Evolutionary conservation across 2,329 filamentous ascomycete genomes (phyloP).

Genomic region (Aspergillus awamori): DNA sequence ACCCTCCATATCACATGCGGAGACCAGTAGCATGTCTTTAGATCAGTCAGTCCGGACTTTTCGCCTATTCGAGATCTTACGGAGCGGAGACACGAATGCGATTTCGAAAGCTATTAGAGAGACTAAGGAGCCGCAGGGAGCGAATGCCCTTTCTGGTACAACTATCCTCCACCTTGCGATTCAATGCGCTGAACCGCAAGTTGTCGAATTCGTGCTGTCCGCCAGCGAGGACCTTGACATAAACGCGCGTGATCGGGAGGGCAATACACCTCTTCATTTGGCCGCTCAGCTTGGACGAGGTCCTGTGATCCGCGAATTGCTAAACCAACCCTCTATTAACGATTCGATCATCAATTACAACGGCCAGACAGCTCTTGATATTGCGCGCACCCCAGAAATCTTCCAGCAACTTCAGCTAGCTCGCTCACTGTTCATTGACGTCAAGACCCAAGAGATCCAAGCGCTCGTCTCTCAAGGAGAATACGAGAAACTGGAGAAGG

Average conservation of each 20-base stretch:
- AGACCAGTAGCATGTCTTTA: slow-evolving; percentile 58
- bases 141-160: slow-evolving; percentile 63
- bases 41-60: slow-evolving; percentile 96
- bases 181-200: slow-evolving; percentile 88
- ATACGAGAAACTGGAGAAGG: slow-evolving; percentile 75
- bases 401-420: slow-evolving; percentile 93
- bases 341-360: slow-evolving; percentile 84
- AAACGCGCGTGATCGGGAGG: slow-evolving; percentile 88
- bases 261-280: slow-evolving; percentile 89
- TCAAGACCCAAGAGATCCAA: slow-evolving; percentile 82
- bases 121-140: slow-evolving; percentile 56
- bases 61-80: slow-evolving; percentile 86
- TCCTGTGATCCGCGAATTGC: slow-evolving; percentile 77
- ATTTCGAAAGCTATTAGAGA: slow-evolving; percentile 80
- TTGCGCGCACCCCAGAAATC: slow-evolving; percentile 89
- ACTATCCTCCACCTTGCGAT: slow-evolving; percentile 91
- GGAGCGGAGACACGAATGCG: slow-evolving; percentile 85
- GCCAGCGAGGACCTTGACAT: slow-evolving; percentile 73
- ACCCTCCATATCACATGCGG: slow-evolving; percentile 37
- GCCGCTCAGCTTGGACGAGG: slow-evolving; percentile 81
- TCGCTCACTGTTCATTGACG: slow-evolving; percentile 85
- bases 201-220: slow-evolving; percentile 93
- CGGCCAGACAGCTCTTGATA: slow-evolving; percentile 81
- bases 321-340: slow-evolving; percentile 82
- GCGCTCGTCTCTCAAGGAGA: slow-evolving; percentile 71